A percentile compares a stretch with the other conserved stretches of the same genome.
Evolutionary conservation across 1,284 basidiomycete species (phyloP).

Genomic region (Blastosporella zonata): DNA sequence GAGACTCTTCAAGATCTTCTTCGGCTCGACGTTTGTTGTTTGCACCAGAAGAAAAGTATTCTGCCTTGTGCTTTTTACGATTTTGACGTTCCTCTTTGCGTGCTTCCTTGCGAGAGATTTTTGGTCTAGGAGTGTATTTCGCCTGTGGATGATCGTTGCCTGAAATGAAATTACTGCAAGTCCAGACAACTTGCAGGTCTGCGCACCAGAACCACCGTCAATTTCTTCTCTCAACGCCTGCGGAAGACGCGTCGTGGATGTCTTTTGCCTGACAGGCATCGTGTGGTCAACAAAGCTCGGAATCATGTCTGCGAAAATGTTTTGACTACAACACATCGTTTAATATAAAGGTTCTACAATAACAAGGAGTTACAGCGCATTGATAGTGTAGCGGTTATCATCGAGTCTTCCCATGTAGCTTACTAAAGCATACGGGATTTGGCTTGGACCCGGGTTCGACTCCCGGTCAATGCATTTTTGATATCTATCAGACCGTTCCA

Average conservation of each 20-base stretch:
- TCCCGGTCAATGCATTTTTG: conserved; percentile 22
- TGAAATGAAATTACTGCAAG: conserved; percentile 7
- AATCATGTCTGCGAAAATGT: no score
- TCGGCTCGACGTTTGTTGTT: conserved; percentile 34
- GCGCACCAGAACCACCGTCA: conserved; percentile 24
- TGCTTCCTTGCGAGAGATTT: conserved; percentile 55
- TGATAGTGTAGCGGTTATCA: conserved; percentile 34
- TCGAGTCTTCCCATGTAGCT: conserved; percentile 29
- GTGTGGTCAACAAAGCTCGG: not conserved
- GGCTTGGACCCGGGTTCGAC: conserved; percentile 4
- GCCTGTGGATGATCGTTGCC: conserved; percentile 22
- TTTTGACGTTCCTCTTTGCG: conserved; percentile 59
- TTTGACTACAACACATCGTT: no score
- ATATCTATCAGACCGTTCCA: no score
- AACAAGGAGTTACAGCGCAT: no score
- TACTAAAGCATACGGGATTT: not conserved
- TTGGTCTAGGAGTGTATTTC: conserved; percentile 15
- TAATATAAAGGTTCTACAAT: no score
- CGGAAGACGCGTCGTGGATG: conserved; percentile 40
- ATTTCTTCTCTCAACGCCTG: conserved; percentile 39
- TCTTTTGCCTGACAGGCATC: conserved; percentile 34
- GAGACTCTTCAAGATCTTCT: conserved; percentile 38
- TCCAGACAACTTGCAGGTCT: not conserved
- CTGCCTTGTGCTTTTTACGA: conserved; percentile 58
- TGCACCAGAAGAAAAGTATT: conserved; percentile 41